Conservation (phyloP, 2,329 filamentous ascomycete genomes). For the Xylariaceae sp. region DNA sequence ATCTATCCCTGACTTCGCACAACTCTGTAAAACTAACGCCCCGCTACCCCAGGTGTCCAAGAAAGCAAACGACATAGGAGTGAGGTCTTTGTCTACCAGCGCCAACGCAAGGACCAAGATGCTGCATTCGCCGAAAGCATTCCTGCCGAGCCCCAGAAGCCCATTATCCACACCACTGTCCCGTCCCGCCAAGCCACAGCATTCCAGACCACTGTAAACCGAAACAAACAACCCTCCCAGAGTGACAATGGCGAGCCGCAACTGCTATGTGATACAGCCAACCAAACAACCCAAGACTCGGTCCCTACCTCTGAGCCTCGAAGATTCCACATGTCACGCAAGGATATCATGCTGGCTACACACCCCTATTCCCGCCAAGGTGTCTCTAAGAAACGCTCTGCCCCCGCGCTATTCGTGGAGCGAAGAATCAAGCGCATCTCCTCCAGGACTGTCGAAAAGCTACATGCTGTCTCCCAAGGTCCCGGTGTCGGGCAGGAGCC, state of each 20-base stretch:
- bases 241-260: constrained; percentile 11
- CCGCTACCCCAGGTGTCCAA: constrained; percentile 44
- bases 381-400: constrained; percentile 40
- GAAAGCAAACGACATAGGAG: constrained; percentile 51
- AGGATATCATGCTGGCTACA: constrained; percentile 35
- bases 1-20: not conserved
- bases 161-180: constrained; percentile 47
- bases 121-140: constrained; percentile 24
- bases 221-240: constrained; percentile 7
- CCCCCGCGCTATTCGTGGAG: constrained; percentile 54
- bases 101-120: constrained; percentile 45
- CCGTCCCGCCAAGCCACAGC: constrained; percentile 33
- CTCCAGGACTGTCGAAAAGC: constrained; percentile 21
- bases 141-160: constrained; percentile 27
- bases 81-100: constrained; percentile 53
- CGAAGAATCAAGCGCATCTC: constrained; percentile 37
- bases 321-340: constrained; percentile 53
- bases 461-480: constrained; percentile 17
- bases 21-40: constrained; percentile 5
- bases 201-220: constrained; percentile 20
- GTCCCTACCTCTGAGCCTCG: constrained; percentile 38
- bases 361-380: constrained; percentile 25
- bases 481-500: constrained; percentile 3
- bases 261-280: not conserved
- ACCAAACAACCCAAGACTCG: constrained; percentile 2